A percentile compares a stretch with the other conserved stretches of the same genome.
Evolutionary conservation across 768 basidiomycete species (phyloP).

Genomic region (Tephrocybe sp.): DNA sequence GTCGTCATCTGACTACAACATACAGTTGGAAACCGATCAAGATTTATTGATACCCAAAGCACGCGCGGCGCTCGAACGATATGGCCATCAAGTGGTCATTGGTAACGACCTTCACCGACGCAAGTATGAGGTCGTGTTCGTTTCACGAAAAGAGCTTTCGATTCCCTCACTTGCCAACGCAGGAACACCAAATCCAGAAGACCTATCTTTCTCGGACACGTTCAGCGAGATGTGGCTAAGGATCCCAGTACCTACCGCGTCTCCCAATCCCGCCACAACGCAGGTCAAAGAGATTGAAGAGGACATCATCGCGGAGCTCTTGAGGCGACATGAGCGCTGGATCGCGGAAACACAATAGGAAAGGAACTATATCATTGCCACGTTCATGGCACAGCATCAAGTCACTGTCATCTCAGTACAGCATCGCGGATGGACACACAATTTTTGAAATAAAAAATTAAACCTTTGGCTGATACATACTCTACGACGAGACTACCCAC

Average conservation of each 20-base stretch:
- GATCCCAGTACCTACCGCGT: constrained; percentile 43
- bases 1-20: background rate
- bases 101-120: constrained; percentile 93
- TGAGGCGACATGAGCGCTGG: constrained; percentile 75
- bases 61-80: constrained; percentile 81
- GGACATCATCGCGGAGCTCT: constrained; percentile 78
- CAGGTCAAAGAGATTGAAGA: constrained; percentile 86
- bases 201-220: constrained; percentile 6
- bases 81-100: constrained; percentile 97
- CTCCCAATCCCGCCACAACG: constrained; percentile 30
- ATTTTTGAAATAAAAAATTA: no score
- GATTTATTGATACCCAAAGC: constrained; percentile 88
- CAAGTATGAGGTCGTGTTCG: constrained; percentile 91
- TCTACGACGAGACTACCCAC: no score
- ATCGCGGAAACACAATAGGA: constrained; percentile 31
- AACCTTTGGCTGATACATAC: no score
- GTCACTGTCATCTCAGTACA: no score
- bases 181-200: constrained; percentile 4
- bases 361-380: no score
- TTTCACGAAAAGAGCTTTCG: constrained; percentile 50
- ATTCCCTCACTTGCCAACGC: constrained; percentile 17
- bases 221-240: constrained; percentile 67
- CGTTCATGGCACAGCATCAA: no score
- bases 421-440: no score
- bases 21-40: constrained; percentile 90